These are phyloP conservation scores for Starmerella bacillaris DNA, from an alignment of 805 yeast species.

Conservation along the genomic window DNA sequence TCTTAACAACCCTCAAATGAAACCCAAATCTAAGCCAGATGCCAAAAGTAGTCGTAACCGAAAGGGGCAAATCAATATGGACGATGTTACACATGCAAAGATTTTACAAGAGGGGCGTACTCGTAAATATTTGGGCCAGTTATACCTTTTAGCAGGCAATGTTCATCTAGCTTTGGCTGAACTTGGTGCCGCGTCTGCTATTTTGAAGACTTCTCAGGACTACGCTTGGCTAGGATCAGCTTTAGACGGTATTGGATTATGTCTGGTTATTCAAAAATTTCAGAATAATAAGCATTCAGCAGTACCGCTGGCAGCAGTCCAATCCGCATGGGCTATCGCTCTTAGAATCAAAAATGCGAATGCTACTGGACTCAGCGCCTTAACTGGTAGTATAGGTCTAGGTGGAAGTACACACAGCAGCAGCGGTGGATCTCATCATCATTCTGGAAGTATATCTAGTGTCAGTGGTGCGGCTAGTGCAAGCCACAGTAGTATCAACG, in stretches of 20 bases:
- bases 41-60: neutral
- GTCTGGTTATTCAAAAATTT: constrained; percentile 41
- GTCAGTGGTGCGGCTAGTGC: neutral
- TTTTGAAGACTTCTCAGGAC: constrained; percentile 48
- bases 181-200: constrained; percentile 53
- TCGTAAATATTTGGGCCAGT: constrained; percentile 54
- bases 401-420: too few relatives aligned
- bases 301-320: constrained; percentile 20
- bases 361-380: too few relatives aligned
- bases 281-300: constrained; percentile 31
- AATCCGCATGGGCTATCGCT: constrained; percentile 13
- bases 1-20: constrained; percentile 1
- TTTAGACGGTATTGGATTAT: constrained; percentile 61
- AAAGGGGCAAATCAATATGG: constrained; percentile 21
- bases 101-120: constrained; percentile 52
- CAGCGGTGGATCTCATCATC: too few relatives aligned
- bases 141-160: constrained; percentile 66
- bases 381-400: too few relatives aligned
- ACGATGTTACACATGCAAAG: constrained; percentile 25
- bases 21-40: too few relatives aligned
- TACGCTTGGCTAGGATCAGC: constrained; percentile 78
- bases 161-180: constrained; percentile 49
- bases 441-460: neutral
- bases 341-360: too few relatives aligned
- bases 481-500: neutral